These are phyloP conservation scores for Pyrus bretschneideri DNA, from an alignment of 306 rosid genomes.

Conservation along the genomic window DNA sequence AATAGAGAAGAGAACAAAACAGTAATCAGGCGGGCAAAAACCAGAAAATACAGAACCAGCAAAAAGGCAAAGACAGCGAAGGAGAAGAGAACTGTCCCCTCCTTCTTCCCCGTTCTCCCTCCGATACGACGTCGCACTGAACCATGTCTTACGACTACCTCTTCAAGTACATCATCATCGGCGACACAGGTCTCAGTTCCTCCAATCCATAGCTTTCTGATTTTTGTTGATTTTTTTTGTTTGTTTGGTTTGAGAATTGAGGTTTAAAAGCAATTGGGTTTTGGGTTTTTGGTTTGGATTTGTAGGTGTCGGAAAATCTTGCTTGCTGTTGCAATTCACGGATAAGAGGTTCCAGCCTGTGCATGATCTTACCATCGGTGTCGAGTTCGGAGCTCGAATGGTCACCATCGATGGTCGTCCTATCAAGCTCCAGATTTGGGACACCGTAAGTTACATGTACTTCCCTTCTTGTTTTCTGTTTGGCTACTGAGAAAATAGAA, in stretches of 20 bases:
- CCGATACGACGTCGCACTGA: conserved; percentile 19
- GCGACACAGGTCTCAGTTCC: conserved; percentile 70
- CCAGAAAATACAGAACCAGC: neutral
- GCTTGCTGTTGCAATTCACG: conserved; percentile 88
- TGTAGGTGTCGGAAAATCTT: conserved; percentile 92
- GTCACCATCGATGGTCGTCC: conserved; percentile 77
- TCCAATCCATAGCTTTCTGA: conserved; percentile 16
- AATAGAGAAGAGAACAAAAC: neutral
- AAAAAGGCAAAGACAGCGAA: too few relatives aligned
- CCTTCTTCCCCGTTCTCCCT: neutral
- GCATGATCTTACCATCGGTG: conserved; percentile 96
- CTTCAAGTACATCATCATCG: conserved; percentile 98
- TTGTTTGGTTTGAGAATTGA: conserved; percentile 16
- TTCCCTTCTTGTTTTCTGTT: neutral
- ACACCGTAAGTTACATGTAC: conserved; percentile 47
- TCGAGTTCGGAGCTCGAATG: conserved; percentile 97
- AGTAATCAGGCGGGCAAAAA: neutral
- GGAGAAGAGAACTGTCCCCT: neutral
- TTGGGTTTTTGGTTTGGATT: neutral
- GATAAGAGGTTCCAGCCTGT: conserved; percentile 97
- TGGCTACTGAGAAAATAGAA: neutral
- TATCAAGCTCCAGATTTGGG: conserved; percentile 98
- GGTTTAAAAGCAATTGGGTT: neutral
- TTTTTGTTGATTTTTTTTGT: neutral
- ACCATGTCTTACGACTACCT: conserved; percentile 90